Base-by-base conservation (phyloP, 164 flowering plant genomes). In the Magnolia sinica region DNA sequence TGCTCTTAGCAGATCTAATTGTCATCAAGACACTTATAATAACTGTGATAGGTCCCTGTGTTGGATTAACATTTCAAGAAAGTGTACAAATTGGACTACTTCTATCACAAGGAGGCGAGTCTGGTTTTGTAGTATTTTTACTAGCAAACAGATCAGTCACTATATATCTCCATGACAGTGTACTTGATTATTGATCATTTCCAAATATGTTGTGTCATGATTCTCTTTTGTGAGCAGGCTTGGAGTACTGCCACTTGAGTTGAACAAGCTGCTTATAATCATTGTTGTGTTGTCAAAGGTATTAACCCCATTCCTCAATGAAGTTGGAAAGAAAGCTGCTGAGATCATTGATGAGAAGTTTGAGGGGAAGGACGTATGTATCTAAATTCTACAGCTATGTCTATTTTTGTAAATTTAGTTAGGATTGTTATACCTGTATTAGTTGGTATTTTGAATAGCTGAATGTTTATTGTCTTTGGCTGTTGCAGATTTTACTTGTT, bases 91-190 rank as follows among this genome's bases (percentile, higher is more conserved):
- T 94, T 71, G 99, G 99, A 72, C 83, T 96, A 23, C 97, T 96
- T 81, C 91, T 96, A 74, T 96, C 99, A 37, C 99, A 96, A 81
- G 98, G 99, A 83, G 99, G 98, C 45, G 99, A 96, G 82, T 96
- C 94, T 81, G 98, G 88, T 67, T 96, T 96, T 84, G 99, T 96
- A 1, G 99, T 96, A 50, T 96, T 96, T 83, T 94, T 97, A 74
- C 86, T 96, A 20, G 99, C 99, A 63, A 96, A 96, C 87, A 92
- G 99, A 98, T 91, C 45, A 76, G 83, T 79, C 50, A 22, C 70
- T 68, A 23, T 31, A 45, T 68, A 76, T 64, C 37, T 71, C 50
- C 51, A 22, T 23, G 16, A 55, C 50, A 20, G 20, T 81, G 59
- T 55, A 6, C 68, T 76, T 63, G 19, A 37, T 52, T 55, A 50